These are phyloP conservation scores for Monilinia aucupariae DNA, from an alignment of 2,329 filamentous ascomycete genomes.

Conservation along the genomic window DNA sequence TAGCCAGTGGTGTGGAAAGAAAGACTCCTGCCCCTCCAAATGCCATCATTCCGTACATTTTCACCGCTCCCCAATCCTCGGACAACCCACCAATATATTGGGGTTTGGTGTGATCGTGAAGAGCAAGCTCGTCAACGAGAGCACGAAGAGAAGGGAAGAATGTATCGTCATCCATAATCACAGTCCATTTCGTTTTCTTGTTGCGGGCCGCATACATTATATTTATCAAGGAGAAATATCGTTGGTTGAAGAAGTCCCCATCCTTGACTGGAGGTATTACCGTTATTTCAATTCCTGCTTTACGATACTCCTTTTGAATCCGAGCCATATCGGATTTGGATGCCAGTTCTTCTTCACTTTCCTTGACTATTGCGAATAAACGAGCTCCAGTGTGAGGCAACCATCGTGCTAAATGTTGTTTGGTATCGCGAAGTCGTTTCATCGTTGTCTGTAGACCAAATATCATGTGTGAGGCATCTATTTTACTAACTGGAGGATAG, in stretches of 20 bases:
- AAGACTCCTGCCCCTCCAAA: constrained; percentile 34
- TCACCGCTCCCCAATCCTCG: constrained; percentile 34
- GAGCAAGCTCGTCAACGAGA: constrained; percentile 33
- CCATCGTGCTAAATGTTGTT: constrained; percentile 33
- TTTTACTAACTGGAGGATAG: constrained; percentile 14
- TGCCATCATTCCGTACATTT: constrained; percentile 33
- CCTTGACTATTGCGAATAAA: constrained; percentile 33
- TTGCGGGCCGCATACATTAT: constrained; percentile 39
- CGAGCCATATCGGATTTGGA: constrained; percentile 27
- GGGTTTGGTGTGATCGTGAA: constrained; percentile 28
- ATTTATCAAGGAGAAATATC: constrained; percentile 43
- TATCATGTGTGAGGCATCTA: constrained; percentile 53
- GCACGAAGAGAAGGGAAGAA: constrained; percentile 34
- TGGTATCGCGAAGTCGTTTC: constrained; percentile 29
- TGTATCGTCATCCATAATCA: constrained; percentile 34
- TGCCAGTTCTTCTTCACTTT: constrained; percentile 27
- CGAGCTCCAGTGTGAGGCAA: constrained; percentile 31
- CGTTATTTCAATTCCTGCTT: constrained; percentile 29
- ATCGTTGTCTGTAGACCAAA: constrained; percentile 34
- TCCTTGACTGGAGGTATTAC: constrained; percentile 29
- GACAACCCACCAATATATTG: constrained; percentile 32
- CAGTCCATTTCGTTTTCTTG: constrained; percentile 36
- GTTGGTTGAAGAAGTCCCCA: constrained; percentile 31
- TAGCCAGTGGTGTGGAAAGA: constrained; percentile 29
- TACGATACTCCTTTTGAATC: constrained; percentile 28